Percentiles rank a stretch among this genome's conserved stretches.
These are phyloP conservation scores for Westerdykella sp. DNA, from an alignment of 2,329 filamentous ascomycete genomes.

Conservation along the genomic window DNA sequence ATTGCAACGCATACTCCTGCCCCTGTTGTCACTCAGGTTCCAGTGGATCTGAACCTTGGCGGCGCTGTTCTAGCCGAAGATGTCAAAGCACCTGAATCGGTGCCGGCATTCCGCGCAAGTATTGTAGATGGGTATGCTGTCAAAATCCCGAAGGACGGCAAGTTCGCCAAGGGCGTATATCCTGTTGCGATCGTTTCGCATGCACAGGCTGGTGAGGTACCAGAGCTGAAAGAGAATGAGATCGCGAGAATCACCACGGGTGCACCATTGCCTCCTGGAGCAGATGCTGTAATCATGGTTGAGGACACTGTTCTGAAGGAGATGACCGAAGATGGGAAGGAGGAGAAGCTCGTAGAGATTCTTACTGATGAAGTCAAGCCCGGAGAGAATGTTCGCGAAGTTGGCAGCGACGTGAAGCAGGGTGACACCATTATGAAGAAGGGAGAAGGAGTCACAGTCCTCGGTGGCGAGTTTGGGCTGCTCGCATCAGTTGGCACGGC, in stretches of 20 bases:
- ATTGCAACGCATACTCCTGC: constrained; percentile 68
- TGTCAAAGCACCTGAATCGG: constrained; percentile 70
- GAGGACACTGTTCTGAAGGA: constrained; percentile 79
- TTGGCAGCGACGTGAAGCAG: constrained; percentile 76
- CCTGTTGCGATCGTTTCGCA: constrained; percentile 84
- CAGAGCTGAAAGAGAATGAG: constrained; percentile 62
- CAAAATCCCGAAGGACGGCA: constrained; percentile 27
- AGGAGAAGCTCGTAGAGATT: constrained; percentile 86
- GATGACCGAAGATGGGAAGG: constrained; percentile 69
- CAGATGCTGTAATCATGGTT: constrained; percentile 92
- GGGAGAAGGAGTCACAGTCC: constrained; percentile 75
- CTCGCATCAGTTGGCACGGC: constrained; percentile 75
- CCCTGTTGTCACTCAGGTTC: constrained; percentile 50
- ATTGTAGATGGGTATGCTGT: constrained; percentile 92
- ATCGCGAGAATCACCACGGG: constrained; percentile 92
- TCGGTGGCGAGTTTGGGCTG: constrained; percentile 86
- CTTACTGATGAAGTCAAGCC: constrained; percentile 66
- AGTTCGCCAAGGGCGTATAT: constrained; percentile 67
- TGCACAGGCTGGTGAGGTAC: constrained; percentile 64
- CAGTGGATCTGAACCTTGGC: constrained; percentile 61
- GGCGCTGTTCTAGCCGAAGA: constrained; percentile 78
- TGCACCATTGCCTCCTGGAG: constrained; percentile 79
- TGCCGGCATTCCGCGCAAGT: constrained; percentile 89
- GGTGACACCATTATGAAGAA: constrained; percentile 65
- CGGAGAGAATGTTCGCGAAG: constrained; percentile 83